Conservation (phyloP, 108 stramenopile genomes). For the Pseudonitzschia pungens region DNA sequence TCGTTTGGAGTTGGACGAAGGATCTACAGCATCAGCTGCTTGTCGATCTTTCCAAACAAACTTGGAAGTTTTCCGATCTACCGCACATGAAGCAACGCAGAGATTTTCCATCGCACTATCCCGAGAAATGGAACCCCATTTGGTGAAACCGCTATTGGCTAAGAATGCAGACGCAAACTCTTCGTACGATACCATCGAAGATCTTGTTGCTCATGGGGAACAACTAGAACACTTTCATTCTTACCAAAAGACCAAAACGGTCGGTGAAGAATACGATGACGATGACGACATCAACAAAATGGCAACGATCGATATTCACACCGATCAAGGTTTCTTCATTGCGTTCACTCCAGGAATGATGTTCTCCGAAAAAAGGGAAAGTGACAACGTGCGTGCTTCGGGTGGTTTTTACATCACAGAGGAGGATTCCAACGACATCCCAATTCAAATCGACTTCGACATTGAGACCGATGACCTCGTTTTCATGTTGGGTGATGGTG, state of each 20-base stretch:
- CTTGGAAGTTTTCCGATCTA: slow-evolving; percentile 23
- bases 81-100: slow-evolving; percentile 18
- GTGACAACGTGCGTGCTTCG: slow-evolving; percentile 15
- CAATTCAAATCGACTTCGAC: slow-evolving; percentile 46
- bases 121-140: background rate
- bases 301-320: slow-evolving; percentile 68
- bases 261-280: background rate
- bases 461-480: slow-evolving; percentile 57
- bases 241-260: slow-evolving; percentile 41
- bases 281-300: background rate
- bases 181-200: slow-evolving; percentile 38
- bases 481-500: slow-evolving; percentile 82
- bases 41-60: slow-evolving; percentile 32
- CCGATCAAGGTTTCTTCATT: slow-evolving; percentile 78
- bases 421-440: slow-evolving; percentile 24
- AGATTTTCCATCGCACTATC: slow-evolving; percentile 26
- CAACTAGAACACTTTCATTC: slow-evolving; percentile 88
- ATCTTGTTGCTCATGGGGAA: slow-evolving; percentile 60
- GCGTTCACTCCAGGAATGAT: slow-evolving; percentile 72
- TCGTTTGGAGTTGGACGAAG: background rate
- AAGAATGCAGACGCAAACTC: slow-evolving; percentile 20
- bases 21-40: background rate
- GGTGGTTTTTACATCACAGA: slow-evolving; percentile 43
- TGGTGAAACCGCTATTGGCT: slow-evolving; percentile 17
- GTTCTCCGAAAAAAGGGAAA: slow-evolving; percentile 18